Percentiles rank a stretch among this genome's conserved stretches.
These are phyloP conservation scores for Colletotrichum acutatum DNA, from an alignment of 2,329 filamentous ascomycete species.

Conservation along the genomic window DNA sequence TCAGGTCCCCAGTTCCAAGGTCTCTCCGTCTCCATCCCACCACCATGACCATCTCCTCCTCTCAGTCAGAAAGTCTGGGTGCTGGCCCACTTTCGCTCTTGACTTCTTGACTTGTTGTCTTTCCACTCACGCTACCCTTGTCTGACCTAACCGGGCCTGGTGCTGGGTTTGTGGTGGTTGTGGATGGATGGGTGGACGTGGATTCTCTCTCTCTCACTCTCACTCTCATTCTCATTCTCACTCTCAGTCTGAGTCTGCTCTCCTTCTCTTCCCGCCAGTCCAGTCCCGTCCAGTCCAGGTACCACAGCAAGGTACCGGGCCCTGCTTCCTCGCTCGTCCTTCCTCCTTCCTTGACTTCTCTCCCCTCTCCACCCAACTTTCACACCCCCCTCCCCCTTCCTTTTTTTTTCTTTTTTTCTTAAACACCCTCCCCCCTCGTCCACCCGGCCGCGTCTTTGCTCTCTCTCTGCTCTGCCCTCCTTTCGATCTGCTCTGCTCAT, in stretches of 20 bases:
- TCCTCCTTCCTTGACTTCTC: neutral
- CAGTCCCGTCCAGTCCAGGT: slow-evolving; percentile 13
- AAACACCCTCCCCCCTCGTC: slow-evolving; percentile 30
- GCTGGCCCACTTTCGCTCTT: slow-evolving; percentile 3
- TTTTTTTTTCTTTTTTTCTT: slow-evolving; percentile 20
- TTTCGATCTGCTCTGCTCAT: neutral
- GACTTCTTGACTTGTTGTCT: slow-evolving; percentile 4
- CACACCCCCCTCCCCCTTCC: slow-evolving; percentile 12
- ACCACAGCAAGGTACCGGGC: slow-evolving; percentile 2
- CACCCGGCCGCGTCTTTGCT: neutral
- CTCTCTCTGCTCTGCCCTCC: neutral
- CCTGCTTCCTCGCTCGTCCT: slow-evolving; percentile 3
- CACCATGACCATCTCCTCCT: neutral
- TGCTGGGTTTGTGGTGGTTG: neutral
- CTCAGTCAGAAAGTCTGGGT: neutral
- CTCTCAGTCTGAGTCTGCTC: neutral
- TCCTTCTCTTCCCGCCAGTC: neutral
- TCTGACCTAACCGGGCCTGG: neutral
- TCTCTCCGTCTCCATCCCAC: slow-evolving; percentile 6
- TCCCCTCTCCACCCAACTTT: neutral
- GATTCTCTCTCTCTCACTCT: neutral
- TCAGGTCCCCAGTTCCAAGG: slow-evolving; percentile 14
- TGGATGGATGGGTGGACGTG: neutral
- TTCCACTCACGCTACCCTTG: slow-evolving; percentile 4
- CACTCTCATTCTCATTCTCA: neutral